Percentiles rank a stretch among this genome's conserved stretches.
phyloP scores from a whole-genome alignment of 129 eudicot genomes.

The Escallonia rubra region DNA sequence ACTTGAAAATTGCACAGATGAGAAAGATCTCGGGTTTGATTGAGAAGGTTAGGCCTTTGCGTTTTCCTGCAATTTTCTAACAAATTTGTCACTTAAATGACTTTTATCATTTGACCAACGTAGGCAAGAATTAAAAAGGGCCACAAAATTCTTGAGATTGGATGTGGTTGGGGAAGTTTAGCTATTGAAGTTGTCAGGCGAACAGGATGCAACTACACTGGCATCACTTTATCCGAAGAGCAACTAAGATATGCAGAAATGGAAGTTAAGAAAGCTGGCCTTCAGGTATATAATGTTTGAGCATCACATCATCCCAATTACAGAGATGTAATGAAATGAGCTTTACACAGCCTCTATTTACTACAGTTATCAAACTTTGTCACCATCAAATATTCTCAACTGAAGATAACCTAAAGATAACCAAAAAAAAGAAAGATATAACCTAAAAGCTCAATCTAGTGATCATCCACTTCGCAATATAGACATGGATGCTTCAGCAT shows the following conservation, averaged over 20 bases:
- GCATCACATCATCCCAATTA: neutral
- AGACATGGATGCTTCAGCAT: no score
- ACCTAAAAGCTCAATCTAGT: no score
- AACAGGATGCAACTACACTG: constrained; percentile 91
- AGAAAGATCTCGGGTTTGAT: constrained; percentile 70
- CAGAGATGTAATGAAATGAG: no score
- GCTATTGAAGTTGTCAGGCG: constrained; percentile 80
- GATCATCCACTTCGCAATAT: no score
- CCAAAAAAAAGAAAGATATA: no score
- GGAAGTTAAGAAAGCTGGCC: constrained; percentile 80
- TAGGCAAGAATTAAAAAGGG: constrained; percentile 67
- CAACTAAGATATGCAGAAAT: constrained; percentile 75
- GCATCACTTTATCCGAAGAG: constrained; percentile 84
- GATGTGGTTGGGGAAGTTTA: constrained; percentile 91
- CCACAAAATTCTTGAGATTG: constrained; percentile 81
- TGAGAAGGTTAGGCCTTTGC: constrained; percentile 46
- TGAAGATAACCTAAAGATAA: no score
- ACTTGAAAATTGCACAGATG: constrained; percentile 64
- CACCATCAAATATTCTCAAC: no score
- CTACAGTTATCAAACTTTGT: no score
- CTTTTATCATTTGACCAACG: neutral
- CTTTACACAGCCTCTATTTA: no score
- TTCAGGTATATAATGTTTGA: constrained; percentile 41
- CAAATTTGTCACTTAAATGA: neutral
- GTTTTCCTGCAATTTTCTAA: neutral